Evolutionary conservation across 2,329 filamentous ascomycete species (phyloP), one percentile per base, ranked within the genome.

Genomic region (Botrytis fabae): DNA sequence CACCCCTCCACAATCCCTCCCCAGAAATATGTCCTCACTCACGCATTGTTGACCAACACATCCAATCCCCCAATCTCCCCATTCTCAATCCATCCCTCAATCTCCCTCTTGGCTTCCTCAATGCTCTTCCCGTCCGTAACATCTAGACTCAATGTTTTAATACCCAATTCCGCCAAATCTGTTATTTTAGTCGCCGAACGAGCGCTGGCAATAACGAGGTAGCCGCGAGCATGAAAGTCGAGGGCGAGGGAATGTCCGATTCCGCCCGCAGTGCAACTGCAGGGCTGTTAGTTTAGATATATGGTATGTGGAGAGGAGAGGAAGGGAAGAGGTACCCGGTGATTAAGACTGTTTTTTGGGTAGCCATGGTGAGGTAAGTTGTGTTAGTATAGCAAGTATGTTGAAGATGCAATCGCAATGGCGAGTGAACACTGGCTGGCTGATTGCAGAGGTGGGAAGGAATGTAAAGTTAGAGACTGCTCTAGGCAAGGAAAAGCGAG

Each of bases 11-110:
- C 28, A 5, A 54, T 9, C 32, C 20, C 5, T 28, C 51, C 28
- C 14, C 61, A 28, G 25, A 28, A 7, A 71, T 5, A 4, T 22
- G 6, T 12, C 42, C 28, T 57, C 35, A 60, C 77, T 54, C 51
- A 79, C 77, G 95, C 95, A 86, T 98, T 98, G 85, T 98, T 98
- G 42, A 98, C 93, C 73, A 98, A 84, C 4, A 98, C 88, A 81
- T 98, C 89, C 75, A 98, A 91, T 46, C 93, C 89, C 81, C 88
- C 89, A 84, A 72, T 35, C 61, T 35, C 51, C 40, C 70, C 70
- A 7, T n/a, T 46, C 38, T 93, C 98, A 74, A 82, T 81, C 28
- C 81, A 77, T 25, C 71, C 70, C 40, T 79, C 74, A 28, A 82
- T 81, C 18, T 62, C 71, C 40, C 46, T 54, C 66, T 48, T 62